Evolutionary conservation across 2,329 filamentous ascomycete species (phyloP), one percentile per base, ranked within the genome.

Genomic region (Fusarium hainanense): DNA sequence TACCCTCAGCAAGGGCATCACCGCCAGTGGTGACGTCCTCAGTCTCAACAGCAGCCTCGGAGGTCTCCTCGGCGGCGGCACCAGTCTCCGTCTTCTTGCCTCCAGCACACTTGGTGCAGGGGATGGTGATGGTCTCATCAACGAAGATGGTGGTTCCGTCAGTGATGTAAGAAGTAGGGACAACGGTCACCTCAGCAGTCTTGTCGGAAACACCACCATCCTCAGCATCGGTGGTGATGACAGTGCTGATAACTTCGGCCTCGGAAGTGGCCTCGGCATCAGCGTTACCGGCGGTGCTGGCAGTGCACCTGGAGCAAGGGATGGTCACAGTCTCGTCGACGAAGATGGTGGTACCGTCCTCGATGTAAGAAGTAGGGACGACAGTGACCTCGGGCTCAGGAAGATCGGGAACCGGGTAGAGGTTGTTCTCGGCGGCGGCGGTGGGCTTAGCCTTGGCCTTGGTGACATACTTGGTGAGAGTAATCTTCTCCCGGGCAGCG

Each of bases 81-180:
- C 40, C 66, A 18, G 68, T 63, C n/a, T 54, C 25, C 9, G 65
- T 51, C 34, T 52, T 52, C 49, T 52, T 42, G 12, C 47, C 47
- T 20, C 57, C 69, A 30, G 48, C 41, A 34, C 69, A 68, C 54
- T 55, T 60, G 25, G 69, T 68, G 63, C 70, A 72, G n/a, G 70
- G 71, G 7, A 72, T 68, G 10, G 66, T 68, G 25, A 69, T 50
- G 27, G 71, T 70, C 48, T 65, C 63, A 12, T 69, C 60, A n/a
- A 72, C 67, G 9, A 48, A 71, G 49, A 71, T 60, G n/a, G 71
- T 72, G 13, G 68, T 69, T 16, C 70, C 70, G 6, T 71, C 68
- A 4, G 57, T 63, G 42, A 71, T 32, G 44, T 63, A 70, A 20
- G 70, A 70, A 10, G 69, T 70, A 54, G 69, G 69, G 4, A 67